These are phyloP conservation scores for Pseudohyphozyma bogoriensis DNA, from an alignment of 768 basidiomycete species.

Conservation along the genomic window DNA sequence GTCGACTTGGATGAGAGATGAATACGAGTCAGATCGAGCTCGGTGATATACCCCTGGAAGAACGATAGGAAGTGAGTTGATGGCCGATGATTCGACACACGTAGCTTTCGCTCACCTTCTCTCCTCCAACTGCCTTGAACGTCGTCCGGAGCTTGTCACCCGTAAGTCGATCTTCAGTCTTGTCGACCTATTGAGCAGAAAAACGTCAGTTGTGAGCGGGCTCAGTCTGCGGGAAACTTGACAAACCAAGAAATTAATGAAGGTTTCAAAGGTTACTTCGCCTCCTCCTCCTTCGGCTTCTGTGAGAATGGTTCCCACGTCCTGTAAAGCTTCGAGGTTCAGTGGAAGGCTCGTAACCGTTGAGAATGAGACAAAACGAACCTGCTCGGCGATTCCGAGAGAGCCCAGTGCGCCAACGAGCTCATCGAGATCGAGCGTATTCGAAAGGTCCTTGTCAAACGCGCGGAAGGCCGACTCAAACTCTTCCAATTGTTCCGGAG, in stretches of 20 bases:
- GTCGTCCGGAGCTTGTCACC: constrained; percentile 83
- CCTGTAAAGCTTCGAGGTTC: constrained; percentile 10
- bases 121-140: constrained; percentile 80
- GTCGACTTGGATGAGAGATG: constrained; percentile 64
- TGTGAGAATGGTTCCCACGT: background rate
- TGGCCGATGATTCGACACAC: background rate
- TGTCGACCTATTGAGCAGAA: constrained; percentile 58
- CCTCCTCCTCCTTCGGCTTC: constrained; percentile 54
- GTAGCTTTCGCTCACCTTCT: no score
- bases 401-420: constrained; percentile 91
- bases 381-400: constrained; percentile 84
- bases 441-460: constrained; percentile 87
- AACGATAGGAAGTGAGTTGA: background rate
- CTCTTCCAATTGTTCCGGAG: constrained; percentile 89
- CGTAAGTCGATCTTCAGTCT: constrained; percentile 89
- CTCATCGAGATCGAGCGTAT: constrained; percentile 72
- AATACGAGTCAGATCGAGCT: constrained; percentile 78
- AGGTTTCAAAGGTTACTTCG: constrained; percentile 83
- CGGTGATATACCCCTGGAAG: constrained; percentile 75
- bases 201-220: constrained; percentile 1
- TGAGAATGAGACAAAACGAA: constrained; percentile 44
- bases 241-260: constrained; percentile 76
- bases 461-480: constrained; percentile 96
- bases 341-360: background rate
- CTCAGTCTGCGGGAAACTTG: background rate